Evolutionary conservation across 2,329 filamentous ascomycete genomes (phyloP).

Genomic region (Colletotrichum tanaceti): DNA sequence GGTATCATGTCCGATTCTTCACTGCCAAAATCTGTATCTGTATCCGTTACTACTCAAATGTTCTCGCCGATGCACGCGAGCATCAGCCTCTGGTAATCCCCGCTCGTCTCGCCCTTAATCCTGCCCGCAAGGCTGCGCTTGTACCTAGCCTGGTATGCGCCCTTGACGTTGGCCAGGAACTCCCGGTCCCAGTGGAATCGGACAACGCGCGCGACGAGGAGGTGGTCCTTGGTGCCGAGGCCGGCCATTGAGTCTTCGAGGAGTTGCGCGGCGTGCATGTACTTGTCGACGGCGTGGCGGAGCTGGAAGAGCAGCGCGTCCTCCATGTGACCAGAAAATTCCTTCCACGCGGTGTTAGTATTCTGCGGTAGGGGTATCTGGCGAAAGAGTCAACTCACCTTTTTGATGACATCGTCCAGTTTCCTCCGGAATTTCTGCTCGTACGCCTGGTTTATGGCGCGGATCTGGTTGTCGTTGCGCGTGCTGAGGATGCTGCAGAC

Average conservation of each 20-base stretch:
- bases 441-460: slow-evolving; percentile 83
- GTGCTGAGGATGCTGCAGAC: slow-evolving; percentile 83
- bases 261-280: slow-evolving; percentile 82
- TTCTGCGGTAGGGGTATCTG: neutral
- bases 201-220: slow-evolving; percentile 82
- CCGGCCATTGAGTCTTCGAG: slow-evolving; percentile 92
- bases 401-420: slow-evolving; percentile 79
- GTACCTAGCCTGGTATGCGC: slow-evolving; percentile 79
- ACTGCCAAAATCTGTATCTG: too few relatives aligned
- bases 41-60: slow-evolving; percentile 19
- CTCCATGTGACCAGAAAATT: slow-evolving; percentile 94
- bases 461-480: slow-evolving; percentile 84
- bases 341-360: slow-evolving; percentile 51
- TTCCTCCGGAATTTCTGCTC: slow-evolving; percentile 75
- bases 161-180: slow-evolving; percentile 81
- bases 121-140: slow-evolving; percentile 73
- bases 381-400: slow-evolving; percentile 57
- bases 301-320: slow-evolving; percentile 84
- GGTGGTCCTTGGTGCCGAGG: slow-evolving; percentile 84
- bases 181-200: slow-evolving; percentile 84
- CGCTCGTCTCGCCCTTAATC: slow-evolving; percentile 85
- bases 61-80: slow-evolving; percentile 71
- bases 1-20: slow-evolving; percentile 25
- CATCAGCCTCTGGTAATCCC: slow-evolving; percentile 83
- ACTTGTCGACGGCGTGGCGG: slow-evolving; percentile 80